Evolutionary conservation across 2,329 filamentous ascomycete species (phyloP), one percentile per base, ranked within the genome.

Genomic region (Penicillium sp.): DNA sequence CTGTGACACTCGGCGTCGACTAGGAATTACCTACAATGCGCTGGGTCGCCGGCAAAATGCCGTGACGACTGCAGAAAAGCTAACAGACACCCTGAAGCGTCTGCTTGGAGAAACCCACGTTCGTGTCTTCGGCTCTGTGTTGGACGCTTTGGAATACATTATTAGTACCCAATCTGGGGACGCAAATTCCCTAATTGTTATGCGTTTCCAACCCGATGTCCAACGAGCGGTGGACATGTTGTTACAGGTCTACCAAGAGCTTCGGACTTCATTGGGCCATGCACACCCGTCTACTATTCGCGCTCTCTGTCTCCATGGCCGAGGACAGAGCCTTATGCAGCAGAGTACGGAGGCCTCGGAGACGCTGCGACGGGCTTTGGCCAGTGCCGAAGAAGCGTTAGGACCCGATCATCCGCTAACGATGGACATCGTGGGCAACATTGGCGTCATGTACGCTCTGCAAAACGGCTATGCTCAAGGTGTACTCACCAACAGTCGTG

Each of bases 91-190:
- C 7, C 54, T 68, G 4, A 62, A 62, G 23, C 59, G 61, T 23
- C 43, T 72, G 0, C 61, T 73, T 2, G 70, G 70, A 2, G 61
- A 67, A 9, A 69, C 64, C 6, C 70, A 73, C 41, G 67, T 73
- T 42, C 62, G 60, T 12, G 66, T 67, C 2, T 66, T 66, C 7
- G 46, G 42, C 4, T 62, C 63, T 0, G 52, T 54, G 3, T 58
- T 73, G 13, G 67, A 71, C 35, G 55, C 50, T 0, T 53, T 70
- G 1, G 66, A 73, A 15, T 66, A 68, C 19, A 38, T 67, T 5
- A 49, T 71, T 12, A 64, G 59, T 13, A 61, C 65, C n/a, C 64
- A 67, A 10, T 49, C 60, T 4, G 56, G 54, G 13, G 54, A 56
- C 40, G 31, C 45, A 19, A 50, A n/a, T 2, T 38, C 56, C 0